These are phyloP conservation scores for Dichomitus squalens DNA, from an alignment of 1,284 basidiomycete genomes.

Conservation along the genomic window DNA sequence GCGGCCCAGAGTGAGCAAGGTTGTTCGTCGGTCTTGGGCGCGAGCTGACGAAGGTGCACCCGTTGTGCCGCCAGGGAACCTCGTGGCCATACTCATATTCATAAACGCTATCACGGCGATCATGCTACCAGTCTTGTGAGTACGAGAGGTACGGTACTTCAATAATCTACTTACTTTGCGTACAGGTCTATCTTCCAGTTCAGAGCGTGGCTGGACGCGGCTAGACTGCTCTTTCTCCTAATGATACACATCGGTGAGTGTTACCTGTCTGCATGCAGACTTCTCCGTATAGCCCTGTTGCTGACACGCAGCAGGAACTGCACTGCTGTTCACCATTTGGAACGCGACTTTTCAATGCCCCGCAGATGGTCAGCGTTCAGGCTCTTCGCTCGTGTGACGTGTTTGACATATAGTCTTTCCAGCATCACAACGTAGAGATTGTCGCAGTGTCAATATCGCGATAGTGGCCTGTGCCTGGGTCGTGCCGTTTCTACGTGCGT, in stretches of 20 bases:
- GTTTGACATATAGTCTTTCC: neutral
- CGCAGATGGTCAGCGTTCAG: slow-evolving; percentile 38
- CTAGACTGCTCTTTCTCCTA: slow-evolving; percentile 51
- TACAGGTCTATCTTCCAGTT: slow-evolving; percentile 55
- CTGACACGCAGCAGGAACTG: slow-evolving; percentile 41
- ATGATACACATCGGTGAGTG: slow-evolving; percentile 52
- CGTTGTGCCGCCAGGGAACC: slow-evolving; percentile 32
- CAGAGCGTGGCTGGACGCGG: slow-evolving; percentile 58
- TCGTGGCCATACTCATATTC: slow-evolving; percentile 49
- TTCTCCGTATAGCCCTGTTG: no score
- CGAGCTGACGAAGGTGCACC: neutral
- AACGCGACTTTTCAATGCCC: slow-evolving; percentile 47
- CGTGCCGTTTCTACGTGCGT: slow-evolving; percentile 53
- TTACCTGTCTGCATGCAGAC: neutral
- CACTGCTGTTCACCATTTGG: slow-evolving; percentile 47
- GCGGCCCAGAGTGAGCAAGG: slow-evolving; percentile 40
- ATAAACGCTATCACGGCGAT: slow-evolving; percentile 51
- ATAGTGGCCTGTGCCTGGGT: slow-evolving; percentile 59
- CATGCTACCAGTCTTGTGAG: slow-evolving; percentile 55
- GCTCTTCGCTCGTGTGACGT: neutral
- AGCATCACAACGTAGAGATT: slow-evolving; percentile 48
- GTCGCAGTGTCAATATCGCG: slow-evolving; percentile 50
- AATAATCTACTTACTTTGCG: neutral
- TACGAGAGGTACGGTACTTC: slow-evolving; percentile 7
- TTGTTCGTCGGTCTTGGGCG: neutral